phyloP scores from a whole-genome alignment of 306 rosid species.

The Corylus heterophylla region DNA sequence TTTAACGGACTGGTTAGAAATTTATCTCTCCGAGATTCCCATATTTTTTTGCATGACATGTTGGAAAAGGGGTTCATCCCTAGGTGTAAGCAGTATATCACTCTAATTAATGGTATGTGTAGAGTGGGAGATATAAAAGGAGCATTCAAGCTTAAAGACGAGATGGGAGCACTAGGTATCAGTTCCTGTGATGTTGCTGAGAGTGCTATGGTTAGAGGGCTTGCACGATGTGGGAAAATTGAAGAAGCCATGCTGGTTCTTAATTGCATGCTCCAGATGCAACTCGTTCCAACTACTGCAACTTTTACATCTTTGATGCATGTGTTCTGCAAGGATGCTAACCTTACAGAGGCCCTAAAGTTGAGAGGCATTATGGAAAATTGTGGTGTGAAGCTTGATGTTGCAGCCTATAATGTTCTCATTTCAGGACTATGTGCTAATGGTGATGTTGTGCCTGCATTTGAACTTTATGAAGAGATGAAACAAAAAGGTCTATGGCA shows the following conservation, averaged over 20 bases:
- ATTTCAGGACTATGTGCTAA: slow-evolving; percentile 67
- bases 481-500: slow-evolving; percentile 59
- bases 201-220: slow-evolving; percentile 74
- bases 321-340: slow-evolving; percentile 50
- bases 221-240: slow-evolving; percentile 54
- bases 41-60: slow-evolving; percentile 50
- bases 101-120: slow-evolving; percentile 66
- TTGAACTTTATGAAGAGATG: slow-evolving; percentile 71
- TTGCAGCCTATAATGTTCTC: slow-evolving; percentile 60
- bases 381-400: slow-evolving; percentile 60
- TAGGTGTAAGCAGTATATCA: slow-evolving; percentile 50
- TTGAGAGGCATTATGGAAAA: slow-evolving; percentile 58
- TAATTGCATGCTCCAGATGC: slow-evolving; percentile 48
- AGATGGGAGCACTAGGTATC: slow-evolving; percentile 55
- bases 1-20: slow-evolving; percentile 55
- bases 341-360: slow-evolving; percentile 53
- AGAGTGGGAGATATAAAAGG: slow-evolving; percentile 68
- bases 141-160: slow-evolving; percentile 63
- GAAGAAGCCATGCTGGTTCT: slow-evolving; percentile 60
- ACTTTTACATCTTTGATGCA: slow-evolving; percentile 85
- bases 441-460: slow-evolving; percentile 58
- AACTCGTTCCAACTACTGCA: slow-evolving; percentile 59
- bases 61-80: slow-evolving; percentile 61
- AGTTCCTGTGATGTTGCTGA: slow-evolving; percentile 55
- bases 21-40: slow-evolving; percentile 45